Base-by-base conservation (phyloP, 2,329 filamentous ascomycete genomes). In the Botrytis paeoniae region DNA sequence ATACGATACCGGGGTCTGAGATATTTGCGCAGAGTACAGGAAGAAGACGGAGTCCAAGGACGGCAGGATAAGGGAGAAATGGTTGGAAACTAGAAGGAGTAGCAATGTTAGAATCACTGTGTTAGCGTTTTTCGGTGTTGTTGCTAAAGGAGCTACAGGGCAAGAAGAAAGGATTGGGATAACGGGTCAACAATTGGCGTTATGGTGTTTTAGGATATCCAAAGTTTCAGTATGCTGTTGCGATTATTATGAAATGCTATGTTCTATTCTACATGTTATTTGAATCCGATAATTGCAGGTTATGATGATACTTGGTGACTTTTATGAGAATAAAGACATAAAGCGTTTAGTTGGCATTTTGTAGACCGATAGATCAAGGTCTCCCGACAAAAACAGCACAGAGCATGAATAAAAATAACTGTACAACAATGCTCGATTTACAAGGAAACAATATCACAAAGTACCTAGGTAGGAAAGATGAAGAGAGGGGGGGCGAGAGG, bases 21-120 rank as follows among this genome's bases (percentile, higher is more conserved):
- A 8, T 64, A 5, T 75, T 75, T 57, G 59, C 69, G n/a, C 75
- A 79, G 57, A 79, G 79, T 65, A 79, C 77, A 22, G 80, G 79
- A 7, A 76, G 80, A 69, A 77, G 79, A 45, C 77, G 80, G 54
- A 80, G 79, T 68, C 79, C 79, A 18, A 76, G 79, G 45, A 79
- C 64, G 29, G 64, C 65, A 45, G 71, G 71, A 32, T 73, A 61
- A 37, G 22, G 43, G 64, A 18, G 22, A 57, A 32, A 57, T 41
- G 1, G 16, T 4, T 29, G 29, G 16, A 25, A 54, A 39, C 4
- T 43, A 25, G 37, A 7, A 39, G 51, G n/a, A 25, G 16, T 10
- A 29, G 54, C 51, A 37, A n/a, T 45, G 9, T 18, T 45, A 41
- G 51, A 35, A 37, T 22, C 62, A 25, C 14, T 18, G 12, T 68